A percentile compares a stretch with the other conserved stretches of the same genome.
Conservation (phyloP, 352 stramenopile genomes). For the Phytophthora megakarya region DNA sequence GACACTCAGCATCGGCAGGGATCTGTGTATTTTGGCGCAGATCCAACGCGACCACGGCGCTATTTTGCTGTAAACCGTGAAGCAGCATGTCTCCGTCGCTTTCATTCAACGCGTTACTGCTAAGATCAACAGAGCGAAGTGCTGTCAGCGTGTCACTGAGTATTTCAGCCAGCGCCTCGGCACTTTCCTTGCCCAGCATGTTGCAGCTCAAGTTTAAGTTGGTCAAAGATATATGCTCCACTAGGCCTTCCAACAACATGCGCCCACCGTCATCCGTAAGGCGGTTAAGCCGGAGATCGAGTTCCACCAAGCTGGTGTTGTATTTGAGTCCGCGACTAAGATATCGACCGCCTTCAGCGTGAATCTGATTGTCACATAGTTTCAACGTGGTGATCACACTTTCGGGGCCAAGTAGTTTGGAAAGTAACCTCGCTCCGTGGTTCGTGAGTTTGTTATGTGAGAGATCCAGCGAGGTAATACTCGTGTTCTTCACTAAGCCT, state of each 20-base stretch:
- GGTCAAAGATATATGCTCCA: constrained; percentile 65
- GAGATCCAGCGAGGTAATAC: constrained; percentile 92
- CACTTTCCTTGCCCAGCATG: constrained; percentile 72
- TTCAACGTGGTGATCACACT: constrained; percentile 91
- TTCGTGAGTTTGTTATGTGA: constrained; percentile 97
- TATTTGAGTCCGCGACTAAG: constrained; percentile 90
- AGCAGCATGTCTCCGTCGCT: constrained; percentile 60
- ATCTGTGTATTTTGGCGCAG: constrained; percentile 81
- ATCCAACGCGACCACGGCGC: constrained; percentile 66
- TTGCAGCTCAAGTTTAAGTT: constrained; percentile 90
- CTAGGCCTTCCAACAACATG: constrained; percentile 88
- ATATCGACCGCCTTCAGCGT: constrained; percentile 91
- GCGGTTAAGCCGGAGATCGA: constrained; percentile 92
- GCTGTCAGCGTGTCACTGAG: constrained; percentile 65
- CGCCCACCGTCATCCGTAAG: constrained; percentile 90
- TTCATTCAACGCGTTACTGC: constrained; percentile 77
- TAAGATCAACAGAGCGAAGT: constrained; percentile 82
- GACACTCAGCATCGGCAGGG: constrained; percentile 52
- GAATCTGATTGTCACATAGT: constrained; percentile 93
- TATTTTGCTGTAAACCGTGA: constrained; percentile 68
- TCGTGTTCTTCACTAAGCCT: constrained; percentile 91
- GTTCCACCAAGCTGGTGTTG: constrained; percentile 88
- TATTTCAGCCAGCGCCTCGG: constrained; percentile 71
- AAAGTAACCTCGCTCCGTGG: constrained; percentile 88
- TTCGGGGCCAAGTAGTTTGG: constrained; percentile 89